Evolutionary conservation across 768 basidiomycete genomes (phyloP).

Genomic region (Xerocomellus chrysenteron): DNA sequence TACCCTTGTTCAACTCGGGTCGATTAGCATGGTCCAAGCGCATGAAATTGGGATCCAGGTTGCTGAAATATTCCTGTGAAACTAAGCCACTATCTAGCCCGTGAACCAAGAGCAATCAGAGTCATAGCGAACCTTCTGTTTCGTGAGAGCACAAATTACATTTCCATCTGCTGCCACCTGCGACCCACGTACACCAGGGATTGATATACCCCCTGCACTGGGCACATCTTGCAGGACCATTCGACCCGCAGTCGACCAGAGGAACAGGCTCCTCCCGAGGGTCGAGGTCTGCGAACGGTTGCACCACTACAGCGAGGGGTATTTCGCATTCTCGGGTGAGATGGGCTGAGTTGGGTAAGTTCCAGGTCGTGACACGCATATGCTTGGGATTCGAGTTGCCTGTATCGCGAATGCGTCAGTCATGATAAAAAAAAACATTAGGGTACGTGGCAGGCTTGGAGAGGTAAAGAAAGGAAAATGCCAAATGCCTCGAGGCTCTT

Average conservation of each 20-base stretch:
- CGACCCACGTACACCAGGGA: constrained; percentile 85
- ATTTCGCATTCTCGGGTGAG: constrained; percentile 80
- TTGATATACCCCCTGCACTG: constrained; percentile 90
- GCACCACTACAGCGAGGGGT: constrained; percentile 81
- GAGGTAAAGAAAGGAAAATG: background rate
- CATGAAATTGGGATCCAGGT: constrained; percentile 73
- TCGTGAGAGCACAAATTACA: constrained; percentile 88
- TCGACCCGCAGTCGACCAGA: constrained; percentile 64
- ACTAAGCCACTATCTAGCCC: constrained; percentile 45
- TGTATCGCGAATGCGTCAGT: constrained; percentile 27
- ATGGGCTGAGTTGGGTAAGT: constrained; percentile 75
- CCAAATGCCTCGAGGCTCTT: background rate
- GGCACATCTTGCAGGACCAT: constrained; percentile 81
- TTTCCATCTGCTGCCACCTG: constrained; percentile 82
- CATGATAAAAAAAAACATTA: background rate
- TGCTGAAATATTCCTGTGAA: constrained; percentile 76
- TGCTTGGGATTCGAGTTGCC: constrained; percentile 93
- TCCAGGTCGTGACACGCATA: constrained; percentile 87
- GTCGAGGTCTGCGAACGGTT: constrained; percentile 86
- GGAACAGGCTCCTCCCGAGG: constrained; percentile 79
- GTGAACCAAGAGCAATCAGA: constrained; percentile 3
- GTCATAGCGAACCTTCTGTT: constrained; percentile 67
- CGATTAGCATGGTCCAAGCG: constrained; percentile 79
- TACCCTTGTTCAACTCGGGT: constrained; percentile 87
- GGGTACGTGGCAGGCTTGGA: background rate